Evolutionary conservation across 352 stramenopile species (phyloP), one percentile per base, ranked within the genome.

Genomic region (Phytophthora nicotianae): DNA sequence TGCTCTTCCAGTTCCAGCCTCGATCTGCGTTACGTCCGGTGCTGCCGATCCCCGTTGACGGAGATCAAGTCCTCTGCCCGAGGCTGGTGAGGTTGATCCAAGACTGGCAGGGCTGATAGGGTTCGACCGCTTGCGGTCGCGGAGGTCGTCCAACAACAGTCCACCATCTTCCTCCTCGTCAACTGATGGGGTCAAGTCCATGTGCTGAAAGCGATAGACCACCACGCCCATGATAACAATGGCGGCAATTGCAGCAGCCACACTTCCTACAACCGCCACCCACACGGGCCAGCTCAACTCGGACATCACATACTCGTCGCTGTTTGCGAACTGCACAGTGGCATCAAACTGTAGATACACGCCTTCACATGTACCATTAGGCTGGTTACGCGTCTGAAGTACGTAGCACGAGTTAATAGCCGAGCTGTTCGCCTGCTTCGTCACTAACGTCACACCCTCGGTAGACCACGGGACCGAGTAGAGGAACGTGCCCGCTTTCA

Each of bases 361-460:
- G 17, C 81, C 81, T 37, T 90, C 72, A 61, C 84, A 93, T 3
- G 68, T 79, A 23, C 61, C 62, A 26, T 84, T 80, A 3, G 73
- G 69, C 8, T 91, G 72, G 65, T 90, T 93, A 0, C 82, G 83
- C 4, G 86, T 92, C 58, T 93, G 84, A 16, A 91, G 61, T 23
- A 75, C 67, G 58, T 89, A 92, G 61, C 86, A 93, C 52, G 66
- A 56, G 8, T 78, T 33, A 46, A 91, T 77, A 37, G 66, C 62
- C 5, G 64, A 71, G 43, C 69, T 89, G 9, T 72, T 74, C 20
- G 79, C 68, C 16, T 69, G 60, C 26, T 63, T 54, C 1, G 60
- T 61, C 46, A 62, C 10, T 24, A 88, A 58, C 35, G 37, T 29
- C 26, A 59, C 29, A 16, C 45, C 49, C 4, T 65, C 50, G 4